phyloP scores from a whole-genome alignment of 768 basidiomycete genomes.

The Boletus coccyginus region DNA sequence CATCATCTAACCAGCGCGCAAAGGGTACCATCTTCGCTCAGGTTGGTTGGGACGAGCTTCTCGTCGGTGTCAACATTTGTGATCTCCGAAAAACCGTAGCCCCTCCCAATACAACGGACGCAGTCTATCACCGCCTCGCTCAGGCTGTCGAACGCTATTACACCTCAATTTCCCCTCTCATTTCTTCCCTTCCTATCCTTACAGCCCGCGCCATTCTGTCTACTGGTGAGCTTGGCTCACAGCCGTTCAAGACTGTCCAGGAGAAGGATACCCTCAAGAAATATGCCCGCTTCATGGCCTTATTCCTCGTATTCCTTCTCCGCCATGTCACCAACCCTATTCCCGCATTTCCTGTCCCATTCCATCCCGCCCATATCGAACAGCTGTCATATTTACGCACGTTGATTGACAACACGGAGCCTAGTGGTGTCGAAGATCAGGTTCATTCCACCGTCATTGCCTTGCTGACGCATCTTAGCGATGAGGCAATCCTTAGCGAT shows the following conservation, averaged over 20 bases:
- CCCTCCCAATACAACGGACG: not conserved
- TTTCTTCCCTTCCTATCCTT: not conserved
- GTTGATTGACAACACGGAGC: too few relatives aligned
- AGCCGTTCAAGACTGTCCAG: not conserved
- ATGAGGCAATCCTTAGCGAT: not conserved
- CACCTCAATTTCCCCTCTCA: not conserved
- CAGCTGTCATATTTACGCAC: not conserved
- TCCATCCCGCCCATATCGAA: not conserved
- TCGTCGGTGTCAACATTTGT: not conserved
- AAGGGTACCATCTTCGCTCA: not conserved
- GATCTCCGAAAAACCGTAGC: not conserved
- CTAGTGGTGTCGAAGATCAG: not conserved
- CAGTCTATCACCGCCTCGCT: not conserved
- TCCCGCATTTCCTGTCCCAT: not conserved
- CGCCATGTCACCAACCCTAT: not conserved
- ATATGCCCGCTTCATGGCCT: not conserved
- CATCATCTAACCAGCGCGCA: too few relatives aligned
- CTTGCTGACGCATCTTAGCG: not conserved
- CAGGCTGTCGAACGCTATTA: not conserved
- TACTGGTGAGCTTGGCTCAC: not conserved
- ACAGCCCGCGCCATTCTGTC: not conserved
- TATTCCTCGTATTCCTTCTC: not conserved
- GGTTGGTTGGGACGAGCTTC: not conserved
- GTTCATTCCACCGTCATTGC: not conserved
- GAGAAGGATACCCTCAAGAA: not conserved